A percentile compares a stretch with the other conserved stretches of the same genome.
Evolutionary conservation across 805 yeast genomes (phyloP).

Genomic region (Komagataella kurtzmanii): DNA sequence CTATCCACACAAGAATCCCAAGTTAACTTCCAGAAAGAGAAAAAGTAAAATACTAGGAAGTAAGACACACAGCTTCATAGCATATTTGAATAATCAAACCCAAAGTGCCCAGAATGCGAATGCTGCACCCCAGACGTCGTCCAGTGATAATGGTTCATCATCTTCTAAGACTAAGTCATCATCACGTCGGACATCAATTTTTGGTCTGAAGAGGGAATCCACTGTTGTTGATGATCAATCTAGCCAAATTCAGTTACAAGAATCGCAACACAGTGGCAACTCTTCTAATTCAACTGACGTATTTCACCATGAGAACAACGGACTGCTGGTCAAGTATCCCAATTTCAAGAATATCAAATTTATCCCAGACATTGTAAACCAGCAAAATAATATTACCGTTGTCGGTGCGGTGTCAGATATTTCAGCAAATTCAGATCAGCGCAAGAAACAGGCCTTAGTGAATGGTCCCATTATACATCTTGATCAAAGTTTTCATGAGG

Average conservation of each 20-base stretch:
- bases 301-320: constrained; percentile 1
- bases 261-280: background rate
- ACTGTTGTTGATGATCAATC: background rate
- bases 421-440: constrained; percentile 44
- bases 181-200: constrained; percentile 4
- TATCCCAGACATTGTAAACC: constrained; percentile 23
- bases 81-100: constrained; percentile 4
- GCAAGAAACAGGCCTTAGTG: constrained; percentile 66
- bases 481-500: constrained; percentile 47
- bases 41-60: constrained; percentile 25
- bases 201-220: constrained; percentile 4
- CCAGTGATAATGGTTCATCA: constrained; percentile 5
- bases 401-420: constrained; percentile 29
- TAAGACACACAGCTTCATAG: constrained; percentile 24
- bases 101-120: constrained; percentile 9
- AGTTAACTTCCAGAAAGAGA: constrained; percentile 18
- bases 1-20: constrained; percentile 26
- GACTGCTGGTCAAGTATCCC: constrained; percentile 14
- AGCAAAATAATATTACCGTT: constrained; percentile 29
- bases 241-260: background rate
- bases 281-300: constrained; percentile 2
- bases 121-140: background rate
- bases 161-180: constrained; percentile 2
- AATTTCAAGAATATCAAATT: constrained; percentile 16
- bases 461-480: constrained; percentile 77